Percentiles rank a stretch among this genome's conserved stretches.
phyloP scores from a whole-genome alignment of 2,329 filamentous ascomycete species.

The Cladophialophora chaetospira region DNA sequence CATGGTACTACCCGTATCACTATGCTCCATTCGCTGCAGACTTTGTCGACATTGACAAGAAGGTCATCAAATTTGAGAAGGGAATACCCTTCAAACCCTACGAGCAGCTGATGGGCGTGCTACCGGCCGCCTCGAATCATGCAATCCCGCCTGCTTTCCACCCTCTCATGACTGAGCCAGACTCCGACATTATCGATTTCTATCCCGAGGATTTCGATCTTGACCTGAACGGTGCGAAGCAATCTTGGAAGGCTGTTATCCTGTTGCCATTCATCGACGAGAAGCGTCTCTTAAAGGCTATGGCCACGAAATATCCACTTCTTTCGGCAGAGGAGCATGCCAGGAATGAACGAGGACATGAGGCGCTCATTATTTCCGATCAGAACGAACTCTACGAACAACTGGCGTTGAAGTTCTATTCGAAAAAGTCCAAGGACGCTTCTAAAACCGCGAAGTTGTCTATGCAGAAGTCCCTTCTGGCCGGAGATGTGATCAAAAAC shows the following conservation, averaged over 20 bases:
- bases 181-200: constrained; percentile 95
- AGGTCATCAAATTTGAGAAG: constrained; percentile 79
- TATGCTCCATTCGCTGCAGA: constrained; percentile 97
- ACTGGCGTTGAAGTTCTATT: constrained; percentile 82
- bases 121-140: constrained; percentile 90
- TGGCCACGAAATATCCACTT: constrained; percentile 78
- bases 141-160: constrained; percentile 88
- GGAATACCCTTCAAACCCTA: constrained; percentile 87
- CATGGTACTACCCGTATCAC: constrained; percentile 98
- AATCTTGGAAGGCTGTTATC: constrained; percentile 95
- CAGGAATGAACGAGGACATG: constrained; percentile 77
- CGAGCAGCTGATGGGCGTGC: constrained; percentile 96
- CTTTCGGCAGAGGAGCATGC: constrained; percentile 74
- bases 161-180: constrained; percentile 80
- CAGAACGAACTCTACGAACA: constrained; percentile 83
- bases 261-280: constrained; percentile 96
- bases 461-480: constrained; percentile 70
- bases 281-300: constrained; percentile 76
- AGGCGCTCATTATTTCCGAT: constrained; percentile 82
- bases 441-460: constrained; percentile 70
- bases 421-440: constrained; percentile 70
- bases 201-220: constrained; percentile 93
- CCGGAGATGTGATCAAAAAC: constrained; percentile 79
- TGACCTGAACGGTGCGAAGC: constrained; percentile 96
- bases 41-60: constrained; percentile 78